Percentiles rank a stretch among this genome's conserved stretches.
Evolutionary conservation across 2,329 filamentous ascomycete genomes (phyloP).

Genomic region (Fusarium cyanostomum): DNA sequence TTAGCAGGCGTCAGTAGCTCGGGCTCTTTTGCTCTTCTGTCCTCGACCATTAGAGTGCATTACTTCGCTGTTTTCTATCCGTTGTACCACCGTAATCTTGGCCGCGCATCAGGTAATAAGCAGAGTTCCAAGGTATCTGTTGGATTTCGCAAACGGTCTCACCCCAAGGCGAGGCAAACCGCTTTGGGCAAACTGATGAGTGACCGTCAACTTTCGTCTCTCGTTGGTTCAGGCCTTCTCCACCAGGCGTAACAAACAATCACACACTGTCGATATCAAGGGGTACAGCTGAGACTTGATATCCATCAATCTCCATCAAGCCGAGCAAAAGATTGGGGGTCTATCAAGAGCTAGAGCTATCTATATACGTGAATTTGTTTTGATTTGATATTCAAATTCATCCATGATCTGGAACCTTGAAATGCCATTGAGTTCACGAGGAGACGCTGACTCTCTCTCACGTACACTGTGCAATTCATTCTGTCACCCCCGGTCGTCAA

Average conservation of each 20-base stretch:
- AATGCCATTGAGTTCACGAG: neutral
- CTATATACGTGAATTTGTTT: no score
- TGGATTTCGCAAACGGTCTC: neutral
- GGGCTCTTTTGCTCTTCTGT: conserved; percentile 2
- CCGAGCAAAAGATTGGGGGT: no score
- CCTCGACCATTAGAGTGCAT: neutral
- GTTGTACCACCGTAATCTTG: neutral
- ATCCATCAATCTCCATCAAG: no score
- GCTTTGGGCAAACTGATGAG: conserved; percentile 6
- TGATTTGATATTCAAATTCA: no score
- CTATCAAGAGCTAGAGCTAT: no score
- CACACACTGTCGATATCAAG: conserved; percentile 10
- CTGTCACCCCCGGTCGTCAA: conserved; percentile 4
- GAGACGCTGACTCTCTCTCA: neutral
- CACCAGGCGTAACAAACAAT: neutral
- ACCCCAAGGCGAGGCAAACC: neutral
- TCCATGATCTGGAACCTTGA: no score
- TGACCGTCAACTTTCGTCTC: conserved; percentile 3
- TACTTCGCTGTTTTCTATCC: conserved; percentile 6
- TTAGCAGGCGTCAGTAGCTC: neutral
- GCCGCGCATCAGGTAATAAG: no score
- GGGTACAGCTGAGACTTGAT: neutral
- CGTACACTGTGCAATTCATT: conserved; percentile 1
- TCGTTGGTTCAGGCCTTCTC: conserved; percentile 11
- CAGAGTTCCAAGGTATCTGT: neutral